Evolutionary conservation across 768 basidiomycete genomes (phyloP).

Genomic region (Termitomyces sp.): DNA sequence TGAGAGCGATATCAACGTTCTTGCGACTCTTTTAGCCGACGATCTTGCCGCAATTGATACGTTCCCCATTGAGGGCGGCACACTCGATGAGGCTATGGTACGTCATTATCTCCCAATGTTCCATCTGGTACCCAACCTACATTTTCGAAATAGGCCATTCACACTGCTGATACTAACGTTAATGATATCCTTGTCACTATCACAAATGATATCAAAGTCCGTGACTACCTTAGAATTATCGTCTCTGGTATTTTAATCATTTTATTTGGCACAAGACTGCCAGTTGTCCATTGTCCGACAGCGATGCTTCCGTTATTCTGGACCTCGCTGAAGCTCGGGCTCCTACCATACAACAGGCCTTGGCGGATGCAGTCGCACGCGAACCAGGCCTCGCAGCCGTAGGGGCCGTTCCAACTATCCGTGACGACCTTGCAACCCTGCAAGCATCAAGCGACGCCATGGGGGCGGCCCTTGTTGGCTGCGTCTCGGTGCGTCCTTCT

Average conservation of each 20-base stretch:
- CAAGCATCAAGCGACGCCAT: slow-evolving; percentile 16
- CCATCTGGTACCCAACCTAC: background rate
- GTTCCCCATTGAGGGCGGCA: slow-evolving; percentile 22
- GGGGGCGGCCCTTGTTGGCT: slow-evolving; percentile 16
- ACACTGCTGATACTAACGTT: slow-evolving; percentile 19
- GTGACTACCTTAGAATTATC: background rate
- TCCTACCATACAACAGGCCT: slow-evolving; percentile 20
- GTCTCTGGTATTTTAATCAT: background rate
- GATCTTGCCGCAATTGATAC: slow-evolving; percentile 25
- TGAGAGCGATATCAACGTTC: slow-evolving; percentile 21
- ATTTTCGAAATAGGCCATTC: slow-evolving; percentile 21
- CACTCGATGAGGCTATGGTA: slow-evolving; percentile 23
- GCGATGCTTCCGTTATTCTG: slow-evolving; percentile 21
- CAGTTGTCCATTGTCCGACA: slow-evolving; percentile 16
- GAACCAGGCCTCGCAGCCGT: slow-evolving; percentile 21
- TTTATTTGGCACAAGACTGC: slow-evolving; percentile 10
- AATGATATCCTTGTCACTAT: slow-evolving; percentile 3
- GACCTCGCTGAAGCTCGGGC: slow-evolving; percentile 15
- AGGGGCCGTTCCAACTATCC: slow-evolving; percentile 23
- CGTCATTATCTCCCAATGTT: background rate
- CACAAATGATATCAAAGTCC: slow-evolving; percentile 21
- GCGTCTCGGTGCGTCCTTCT: slow-evolving; percentile 18
- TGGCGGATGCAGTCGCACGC: slow-evolving; percentile 17
- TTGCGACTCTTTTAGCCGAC: slow-evolving; percentile 19
- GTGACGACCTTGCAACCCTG: slow-evolving; percentile 21